phyloP scores from a whole-genome alignment of 2,329 filamentous ascomycete species.

The Dothidotthia symphoricarpi region DNA sequence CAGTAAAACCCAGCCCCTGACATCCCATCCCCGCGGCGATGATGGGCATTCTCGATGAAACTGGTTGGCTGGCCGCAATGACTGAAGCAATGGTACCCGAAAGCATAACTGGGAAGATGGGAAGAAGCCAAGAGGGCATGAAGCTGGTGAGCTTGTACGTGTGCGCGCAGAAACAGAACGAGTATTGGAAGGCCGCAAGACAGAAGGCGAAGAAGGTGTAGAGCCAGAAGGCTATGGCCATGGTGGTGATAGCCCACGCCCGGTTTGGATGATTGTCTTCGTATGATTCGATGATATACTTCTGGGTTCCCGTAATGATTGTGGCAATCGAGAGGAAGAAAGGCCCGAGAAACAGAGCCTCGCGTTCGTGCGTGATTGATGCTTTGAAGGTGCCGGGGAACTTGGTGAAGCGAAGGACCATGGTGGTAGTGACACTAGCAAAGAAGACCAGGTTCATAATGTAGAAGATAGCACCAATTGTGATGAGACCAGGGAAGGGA shows the following conservation, averaged over 20 bases:
- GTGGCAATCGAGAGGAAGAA: conserved; percentile 45
- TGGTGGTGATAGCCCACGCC: conserved; percentile 43
- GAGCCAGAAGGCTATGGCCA: conserved; percentile 46
- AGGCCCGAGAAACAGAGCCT: conserved; percentile 51
- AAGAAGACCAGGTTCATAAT: conserved; percentile 53
- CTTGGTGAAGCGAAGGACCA: conserved; percentile 48
- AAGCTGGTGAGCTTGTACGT: conserved; percentile 63
- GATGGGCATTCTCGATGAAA: conserved; percentile 59
- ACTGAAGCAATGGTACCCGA: conserved; percentile 68
- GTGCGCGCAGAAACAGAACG: conserved; percentile 61
- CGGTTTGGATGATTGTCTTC: conserved; percentile 41
- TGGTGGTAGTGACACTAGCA: conserved; percentile 26
- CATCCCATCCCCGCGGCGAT: conserved; percentile 65
- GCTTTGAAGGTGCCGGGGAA: conserved; percentile 46
- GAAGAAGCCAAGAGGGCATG: conserved; percentile 73
- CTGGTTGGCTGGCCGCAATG: conserved; percentile 61
- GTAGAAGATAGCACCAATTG: conserved; percentile 54
- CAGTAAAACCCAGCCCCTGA: conserved; percentile 67
- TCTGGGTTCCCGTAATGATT: conserved; percentile 46
- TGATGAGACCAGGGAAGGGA: conserved; percentile 50
- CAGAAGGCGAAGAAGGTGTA: conserved; percentile 45
- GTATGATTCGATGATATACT: conserved; percentile 35
- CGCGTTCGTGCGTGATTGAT: conserved; percentile 52
- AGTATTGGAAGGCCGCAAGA: conserved; percentile 54
- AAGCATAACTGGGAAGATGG: conserved; percentile 73